Base-by-base conservation (phyloP, 305 asterid species). In the Euphrasia arctica region DNA sequence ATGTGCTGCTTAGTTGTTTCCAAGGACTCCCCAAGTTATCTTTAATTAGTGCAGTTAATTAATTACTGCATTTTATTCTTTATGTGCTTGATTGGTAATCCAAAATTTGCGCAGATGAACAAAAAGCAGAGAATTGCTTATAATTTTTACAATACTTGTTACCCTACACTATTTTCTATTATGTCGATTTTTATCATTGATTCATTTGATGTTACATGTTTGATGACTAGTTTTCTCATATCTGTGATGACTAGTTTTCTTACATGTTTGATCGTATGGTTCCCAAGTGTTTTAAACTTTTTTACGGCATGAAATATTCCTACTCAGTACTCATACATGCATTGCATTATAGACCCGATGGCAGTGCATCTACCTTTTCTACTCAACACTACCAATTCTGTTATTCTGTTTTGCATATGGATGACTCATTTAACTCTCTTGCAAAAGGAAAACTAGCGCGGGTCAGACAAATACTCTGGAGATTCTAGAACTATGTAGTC, bases 381-480 rank as follows among this genome's bases (percentile, higher is more conserved):
- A 41, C 62, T 41, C 70, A 18, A 13, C 51, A 62, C 52, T 52
- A 60, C 32, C 69, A 50, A 11, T 55, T 62, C 28, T 60, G 12
- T 61, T 63, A 3, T 68, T 54, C 54, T 63, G 54, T 56, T 14
- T 59, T 61, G 54, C 63, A 45, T 41, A 9, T 11, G 22, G 72
- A 64, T 66, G 70, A 77, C 55, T 49, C 43, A 39, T 50, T 32
- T 70, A 10, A 62, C 59, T 70, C 58, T 51, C 55, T 55, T 76
- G 62, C 68, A 14, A 43, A 84, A 93, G 97, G 97, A 93, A 79
- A 84, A 84, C 75, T 62, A 69, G 82, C 72, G 77, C 60, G 72
- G 64, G 54, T 63, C 84, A 72, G 72, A 76, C 94, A 54, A 80
- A 88, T 72, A 75, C 77, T 70, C 82, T 93, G 72, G 97, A 90